Conservation (phyloP, 257 asterid genomes). For the Cinchona pubescens region DNA sequence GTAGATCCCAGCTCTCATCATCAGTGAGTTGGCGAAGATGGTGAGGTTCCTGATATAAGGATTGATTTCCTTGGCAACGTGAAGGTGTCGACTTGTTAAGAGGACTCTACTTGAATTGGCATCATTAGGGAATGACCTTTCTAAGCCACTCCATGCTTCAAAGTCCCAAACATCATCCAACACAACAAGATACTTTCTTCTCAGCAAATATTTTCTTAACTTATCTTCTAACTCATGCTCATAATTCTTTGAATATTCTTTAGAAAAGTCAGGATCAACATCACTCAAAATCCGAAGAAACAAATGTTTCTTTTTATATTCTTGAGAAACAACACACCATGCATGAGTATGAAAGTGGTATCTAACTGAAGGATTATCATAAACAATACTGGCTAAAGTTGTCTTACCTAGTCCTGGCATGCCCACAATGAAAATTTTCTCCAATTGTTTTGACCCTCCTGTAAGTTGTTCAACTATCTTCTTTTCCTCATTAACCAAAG, state of each 20-base stretch:
- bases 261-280: not conserved
- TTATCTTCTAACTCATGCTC: not conserved
- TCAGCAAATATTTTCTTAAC: not conserved
- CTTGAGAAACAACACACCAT: no score
- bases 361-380: not conserved
- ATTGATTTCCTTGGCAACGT: not conserved
- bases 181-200: not conserved
- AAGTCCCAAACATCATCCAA: no score
- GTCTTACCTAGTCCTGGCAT: no score
- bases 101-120: not conserved
- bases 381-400: not conserved
- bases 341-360: not conserved
- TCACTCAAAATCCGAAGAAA: not conserved
- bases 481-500: not conserved
- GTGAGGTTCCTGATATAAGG: not conserved
- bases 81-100: not conserved
- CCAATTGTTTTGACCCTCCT: not conserved
- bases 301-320: not conserved
- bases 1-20: no score
- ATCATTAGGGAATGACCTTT: constrained; percentile 6
- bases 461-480: not conserved
- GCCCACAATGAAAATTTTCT: not conserved
- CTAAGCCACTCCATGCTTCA: no score
- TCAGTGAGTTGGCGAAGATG: not conserved
- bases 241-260: not conserved